Evolutionary conservation across 768 basidiomycete genomes (phyloP), one percentile per base, ranked within the genome.

Genomic region (Mycena filopes): DNA sequence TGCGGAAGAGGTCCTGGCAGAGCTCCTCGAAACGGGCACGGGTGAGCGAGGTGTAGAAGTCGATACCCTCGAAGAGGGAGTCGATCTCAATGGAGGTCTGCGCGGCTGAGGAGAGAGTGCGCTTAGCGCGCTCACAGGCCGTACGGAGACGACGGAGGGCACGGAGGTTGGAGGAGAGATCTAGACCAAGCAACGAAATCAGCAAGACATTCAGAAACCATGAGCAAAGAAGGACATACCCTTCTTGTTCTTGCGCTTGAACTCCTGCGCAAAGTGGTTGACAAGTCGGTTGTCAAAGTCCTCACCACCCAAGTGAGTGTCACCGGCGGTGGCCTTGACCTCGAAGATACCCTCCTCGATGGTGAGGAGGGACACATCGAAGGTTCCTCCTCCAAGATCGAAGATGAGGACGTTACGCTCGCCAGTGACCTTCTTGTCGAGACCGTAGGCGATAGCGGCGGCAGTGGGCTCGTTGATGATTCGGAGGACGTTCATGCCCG

Each of bases 391-490:
- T 67, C 96, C 96, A 42, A 98, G 91, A 85, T 99, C 96, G 83
- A 98, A 98, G 78, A 98, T 97, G 75, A 98, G 87, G 72, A 99
- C 96, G 76, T 98, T 97, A 66, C 92, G 91, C 81, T 99, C 96
- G 69, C 93, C 91, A 31, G 78, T 77, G 63, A 92, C 89, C 82
- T 97, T 94, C 83, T 96, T 95, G 84, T 98, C 96, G 56, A 99
- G 93, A 83, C 96, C 96, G 81, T 99, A 98, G 38, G 96, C 96
- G 74, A 98, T 98, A 68, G 96, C 96, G 55, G 97, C 97, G 42
- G 97, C 97, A 49, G 97, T 99, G 41, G 97, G 96, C 80, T 99
- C 97, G 83, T 98, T 98, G 84, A 98, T 97, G 79, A 98, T 98
- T 82, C 97, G 95, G 74, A 97, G 93, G 66, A 98, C 93, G 76